Conservation (phyloP, 768 basidiomycete genomes). For the Russula dissimulans region DNA sequence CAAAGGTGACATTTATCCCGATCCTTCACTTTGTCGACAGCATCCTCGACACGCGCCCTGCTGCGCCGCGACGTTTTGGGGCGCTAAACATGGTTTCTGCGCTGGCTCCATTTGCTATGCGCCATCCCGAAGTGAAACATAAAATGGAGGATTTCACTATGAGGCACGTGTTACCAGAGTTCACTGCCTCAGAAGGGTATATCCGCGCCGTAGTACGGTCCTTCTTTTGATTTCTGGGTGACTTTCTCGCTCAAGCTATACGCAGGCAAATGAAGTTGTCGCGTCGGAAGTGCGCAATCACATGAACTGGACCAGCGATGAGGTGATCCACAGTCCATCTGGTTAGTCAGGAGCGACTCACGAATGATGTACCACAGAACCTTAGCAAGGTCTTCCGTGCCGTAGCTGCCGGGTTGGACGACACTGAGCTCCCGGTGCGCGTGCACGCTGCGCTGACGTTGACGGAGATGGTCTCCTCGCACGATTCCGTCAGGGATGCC, state of each 20-base stretch:
- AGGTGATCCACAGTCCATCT: conserved; percentile 33
- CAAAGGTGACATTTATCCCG: conserved; percentile 73
- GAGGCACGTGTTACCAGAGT: conserved; percentile 66
- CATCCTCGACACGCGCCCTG: conserved; percentile 55
- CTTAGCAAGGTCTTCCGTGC: conserved; percentile 56
- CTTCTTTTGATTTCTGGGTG: neutral
- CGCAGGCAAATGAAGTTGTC: conserved; percentile 74
- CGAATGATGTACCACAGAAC: conserved; percentile 34
- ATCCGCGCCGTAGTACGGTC: conserved; percentile 63
- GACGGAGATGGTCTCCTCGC: conserved; percentile 59
- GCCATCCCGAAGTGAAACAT: conserved; percentile 68
- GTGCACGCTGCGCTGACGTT: conserved; percentile 77
- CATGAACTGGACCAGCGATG: conserved; percentile 55
- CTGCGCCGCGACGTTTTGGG: conserved; percentile 66
- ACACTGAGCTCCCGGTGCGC: conserved; percentile 71
- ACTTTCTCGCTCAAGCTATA: neutral
- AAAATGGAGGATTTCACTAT: conserved; percentile 73
- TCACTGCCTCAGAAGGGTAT: conserved; percentile 56
- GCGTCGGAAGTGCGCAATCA: conserved; percentile 63
- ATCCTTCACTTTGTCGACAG: conserved; percentile 71
- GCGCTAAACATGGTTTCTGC: conserved; percentile 77
- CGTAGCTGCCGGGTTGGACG: conserved; percentile 60
- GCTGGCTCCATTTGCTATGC: conserved; percentile 72
- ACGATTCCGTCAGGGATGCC: conserved; percentile 57
- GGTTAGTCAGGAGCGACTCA: neutral